Evolutionary conservation across 148 eudicot species (phyloP).

Genomic region (Rhododendron henanense): DNA sequence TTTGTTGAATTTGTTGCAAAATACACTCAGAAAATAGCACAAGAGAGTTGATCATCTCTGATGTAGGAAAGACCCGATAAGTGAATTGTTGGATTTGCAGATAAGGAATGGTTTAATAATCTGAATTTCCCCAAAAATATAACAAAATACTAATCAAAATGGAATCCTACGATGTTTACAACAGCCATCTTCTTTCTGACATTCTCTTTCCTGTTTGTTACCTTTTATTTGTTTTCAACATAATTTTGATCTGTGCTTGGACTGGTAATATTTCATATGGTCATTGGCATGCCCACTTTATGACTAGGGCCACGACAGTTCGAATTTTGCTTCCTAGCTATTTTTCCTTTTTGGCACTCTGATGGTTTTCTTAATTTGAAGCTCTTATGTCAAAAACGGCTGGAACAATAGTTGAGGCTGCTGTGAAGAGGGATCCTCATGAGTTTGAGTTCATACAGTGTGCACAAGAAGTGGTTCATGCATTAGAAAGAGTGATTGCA

Average conservation of each 20-base stretch:
- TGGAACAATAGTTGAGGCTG: conserved; percentile 95
- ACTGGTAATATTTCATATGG: neutral
- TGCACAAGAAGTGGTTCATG: conserved; percentile 83
- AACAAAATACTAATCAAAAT: neutral
- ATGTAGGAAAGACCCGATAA: neutral
- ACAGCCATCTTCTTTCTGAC: neutral
- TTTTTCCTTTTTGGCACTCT: conserved; percentile 1
- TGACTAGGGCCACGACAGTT: neutral
- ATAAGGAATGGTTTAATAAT: neutral
- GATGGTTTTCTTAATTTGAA: conserved; percentile 26
- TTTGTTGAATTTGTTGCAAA: neutral
- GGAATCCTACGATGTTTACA: neutral
- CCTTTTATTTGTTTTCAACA: neutral
- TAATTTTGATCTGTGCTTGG: neutral
- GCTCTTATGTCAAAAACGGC: conserved; percentile 98
- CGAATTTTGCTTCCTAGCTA: conserved; percentile 6
- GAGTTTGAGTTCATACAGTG: conserved; percentile 93
- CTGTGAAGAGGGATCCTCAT: conserved; percentile 93
- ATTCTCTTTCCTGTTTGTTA: neutral
- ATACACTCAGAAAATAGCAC: neutral
- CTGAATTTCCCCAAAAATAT: neutral
- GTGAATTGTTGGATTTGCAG: neutral
- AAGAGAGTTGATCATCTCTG: neutral
- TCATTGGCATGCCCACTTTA: neutral
- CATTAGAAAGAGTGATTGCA: conserved; percentile 89